Conservation (phyloP, 768 basidiomycete genomes). For the Agrocybe chaxingu region DNA sequence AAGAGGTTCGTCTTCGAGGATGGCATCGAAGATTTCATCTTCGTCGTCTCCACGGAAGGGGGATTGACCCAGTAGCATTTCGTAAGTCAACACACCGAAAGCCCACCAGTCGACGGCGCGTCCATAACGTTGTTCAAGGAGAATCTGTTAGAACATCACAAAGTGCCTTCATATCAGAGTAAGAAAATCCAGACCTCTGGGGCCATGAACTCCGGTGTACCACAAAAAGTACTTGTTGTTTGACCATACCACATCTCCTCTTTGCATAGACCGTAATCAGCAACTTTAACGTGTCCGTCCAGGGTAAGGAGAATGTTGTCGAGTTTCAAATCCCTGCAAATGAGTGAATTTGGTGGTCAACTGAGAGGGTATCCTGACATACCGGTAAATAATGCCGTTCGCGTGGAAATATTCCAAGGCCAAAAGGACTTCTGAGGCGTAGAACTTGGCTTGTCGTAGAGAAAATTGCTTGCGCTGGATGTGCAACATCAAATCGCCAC, state of each 20-base stretch:
- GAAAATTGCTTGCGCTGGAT: conserved; percentile 99
- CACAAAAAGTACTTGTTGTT: conserved; percentile 98
- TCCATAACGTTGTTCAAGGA: conserved; percentile 98
- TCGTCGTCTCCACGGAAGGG: conserved; percentile 99
- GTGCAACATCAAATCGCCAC: conserved; percentile 98
- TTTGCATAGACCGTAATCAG: conserved; percentile 98
- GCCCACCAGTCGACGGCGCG: conserved; percentile 99
- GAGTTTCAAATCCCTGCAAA: conserved; percentile 84
- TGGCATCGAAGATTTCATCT: conserved; percentile 99
- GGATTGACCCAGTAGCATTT: conserved; percentile 98
- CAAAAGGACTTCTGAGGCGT: conserved; percentile 93
- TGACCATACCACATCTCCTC: conserved; percentile 98
- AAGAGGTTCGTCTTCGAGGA: conserved; percentile 95
- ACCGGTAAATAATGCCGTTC: conserved; percentile 99
- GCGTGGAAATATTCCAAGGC: conserved; percentile 98
- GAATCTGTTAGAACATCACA: conserved; percentile 55
- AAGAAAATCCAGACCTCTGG: conserved; percentile 70
- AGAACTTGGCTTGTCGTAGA: conserved; percentile 97
- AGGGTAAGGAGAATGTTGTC: conserved; percentile 97
- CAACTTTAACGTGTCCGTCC: conserved; percentile 98
- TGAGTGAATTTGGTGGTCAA: conserved; percentile 1
- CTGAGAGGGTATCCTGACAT: neutral
- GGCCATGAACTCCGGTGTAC: conserved; percentile 99
- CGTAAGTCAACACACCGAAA: conserved; percentile 96
- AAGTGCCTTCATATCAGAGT: neutral